Base-by-base conservation (phyloP, 371 early-diverging fungal genomes). In the Rhizopus delemar region DNA sequence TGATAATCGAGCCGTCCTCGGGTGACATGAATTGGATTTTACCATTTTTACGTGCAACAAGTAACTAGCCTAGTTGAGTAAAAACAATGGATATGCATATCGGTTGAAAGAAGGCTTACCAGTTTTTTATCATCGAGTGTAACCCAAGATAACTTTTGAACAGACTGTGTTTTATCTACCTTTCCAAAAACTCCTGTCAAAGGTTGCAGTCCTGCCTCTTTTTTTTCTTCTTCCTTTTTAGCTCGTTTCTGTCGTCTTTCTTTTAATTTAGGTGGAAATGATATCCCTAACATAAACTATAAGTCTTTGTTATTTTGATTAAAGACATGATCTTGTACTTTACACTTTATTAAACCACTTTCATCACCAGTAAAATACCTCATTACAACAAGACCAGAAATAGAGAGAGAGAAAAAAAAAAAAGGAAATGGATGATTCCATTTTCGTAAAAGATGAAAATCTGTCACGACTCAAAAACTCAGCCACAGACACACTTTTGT, bases 341-440 rank as follows among this genome's bases (percentile, higher is more conserved):
- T 75, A 84, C 87, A 75, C 76, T 91, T 91, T 46, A 89, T 65
- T 59, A 92, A 77, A 12, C 92, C 92, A 35, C 81, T 80, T 65
- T 92, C 90, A 73, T 92, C 92, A 41, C 90, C 90, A 31, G 88
- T 88, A 59, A 76, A 85, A 33, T 68, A 69, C 49, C 61, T 69
- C 80, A 75, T 77, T 41, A 4, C 41, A 12, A n/a, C 12, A 32
- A 41, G 38, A 33, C 12, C 16, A 7, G 46, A 15, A 34, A 46
- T 12, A 46, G 33, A 9, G 0, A 46, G 33, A 55, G 31, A 32
- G 51, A 55, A 28, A 43, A 43, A 34, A 43, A 53, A 41, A 39
- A 41, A 41, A 29, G 13, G 8, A 32, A 41, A 41, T 1, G 43
- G 16, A 16, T 36, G 8, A 52, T 22, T 38, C 6, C 39, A n/a